Percentiles rank a stretch among this genome's conserved stretches.
phyloP scores from a whole-genome alignment of 768 basidiomycete genomes.

The Tylopilus intermedius region DNA sequence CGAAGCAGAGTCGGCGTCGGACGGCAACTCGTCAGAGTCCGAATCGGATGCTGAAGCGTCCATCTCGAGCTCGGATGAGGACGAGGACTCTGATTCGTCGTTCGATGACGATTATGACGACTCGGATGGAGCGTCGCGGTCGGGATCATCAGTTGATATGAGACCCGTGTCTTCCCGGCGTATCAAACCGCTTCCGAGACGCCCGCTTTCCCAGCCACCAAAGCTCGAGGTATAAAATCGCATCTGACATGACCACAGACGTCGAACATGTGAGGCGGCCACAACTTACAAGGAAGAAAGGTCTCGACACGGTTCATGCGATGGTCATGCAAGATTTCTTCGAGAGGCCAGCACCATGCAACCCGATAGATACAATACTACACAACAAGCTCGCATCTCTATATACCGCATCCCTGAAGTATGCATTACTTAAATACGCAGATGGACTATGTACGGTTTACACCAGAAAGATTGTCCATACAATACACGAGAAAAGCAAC shows the following conservation, averaged over 20 bases:
- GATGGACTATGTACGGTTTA: conserved; percentile 4
- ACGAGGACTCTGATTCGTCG: conserved; percentile 5
- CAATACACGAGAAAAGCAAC: neutral
- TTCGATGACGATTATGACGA: conserved; percentile 1
- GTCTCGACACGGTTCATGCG: too few relatives aligned
- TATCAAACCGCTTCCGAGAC: conserved; percentile 46
- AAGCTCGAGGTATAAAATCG: conserved; percentile 30
- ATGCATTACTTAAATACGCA: conserved; percentile 6
- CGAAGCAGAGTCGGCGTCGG: conserved; percentile 3
- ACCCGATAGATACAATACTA: conserved; percentile 3
- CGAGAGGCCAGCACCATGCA: too few relatives aligned
- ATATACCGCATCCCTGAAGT: neutral
- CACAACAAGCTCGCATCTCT: neutral
- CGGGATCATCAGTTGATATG: conserved; percentile 28
- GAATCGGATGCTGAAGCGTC: conserved; percentile 12
- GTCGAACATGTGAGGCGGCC: too few relatives aligned
- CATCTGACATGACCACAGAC: neutral
- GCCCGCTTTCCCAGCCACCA: conserved; percentile 22
- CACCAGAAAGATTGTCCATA: neutral
- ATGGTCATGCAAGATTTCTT: neutral
- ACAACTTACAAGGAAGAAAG: too few relatives aligned
- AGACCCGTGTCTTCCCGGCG: conserved; percentile 39
- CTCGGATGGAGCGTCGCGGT: conserved; percentile 14
- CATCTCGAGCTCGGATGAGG: conserved; percentile 9
- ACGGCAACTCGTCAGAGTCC: conserved; percentile 9